Evolutionary conservation across 1,139 yeast species (phyloP).

Genomic region (Keqinozyma sinolaborantium): DNA sequence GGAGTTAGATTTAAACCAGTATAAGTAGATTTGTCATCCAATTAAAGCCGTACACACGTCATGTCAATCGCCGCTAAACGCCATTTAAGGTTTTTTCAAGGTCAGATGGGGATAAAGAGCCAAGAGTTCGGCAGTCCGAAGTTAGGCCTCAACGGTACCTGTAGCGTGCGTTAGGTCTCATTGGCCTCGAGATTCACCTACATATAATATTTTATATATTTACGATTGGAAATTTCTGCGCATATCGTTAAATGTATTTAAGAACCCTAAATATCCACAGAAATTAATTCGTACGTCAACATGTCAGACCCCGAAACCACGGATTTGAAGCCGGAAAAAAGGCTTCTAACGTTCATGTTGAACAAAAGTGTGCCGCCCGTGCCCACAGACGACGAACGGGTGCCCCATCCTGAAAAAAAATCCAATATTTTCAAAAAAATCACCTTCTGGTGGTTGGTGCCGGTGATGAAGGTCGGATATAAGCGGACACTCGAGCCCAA

Average conservation of each 20-base stretch:
- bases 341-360: constrained; percentile 12
- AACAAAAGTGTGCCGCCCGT: constrained; percentile 44
- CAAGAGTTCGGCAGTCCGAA: too few species aligned
- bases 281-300: not conserved
- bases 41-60: too few species aligned
- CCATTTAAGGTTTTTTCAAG: too few species aligned
- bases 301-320: not conserved
- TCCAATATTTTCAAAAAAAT: constrained; percentile 28
- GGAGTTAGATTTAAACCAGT: constrained; percentile 34
- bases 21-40: constrained; percentile 3
- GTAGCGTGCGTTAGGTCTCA: too few species aligned
- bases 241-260: too few species aligned
- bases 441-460: constrained; percentile 59
- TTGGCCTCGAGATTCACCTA: too few species aligned
- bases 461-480: constrained; percentile 61
- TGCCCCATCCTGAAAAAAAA: constrained; percentile 29
- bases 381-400: constrained; percentile 51
- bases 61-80: too few species aligned
- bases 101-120: too few species aligned
- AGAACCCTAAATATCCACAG: too few species aligned
- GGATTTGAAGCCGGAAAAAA: constrained; percentile 13
- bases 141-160: too few species aligned
- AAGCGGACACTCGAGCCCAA: constrained; percentile 61
- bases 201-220: too few species aligned
- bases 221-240: too few species aligned